Evolutionary conservation across 2,329 filamentous ascomycete genomes (phyloP).

Genomic region (Phaeoacremonium minimum): DNA sequence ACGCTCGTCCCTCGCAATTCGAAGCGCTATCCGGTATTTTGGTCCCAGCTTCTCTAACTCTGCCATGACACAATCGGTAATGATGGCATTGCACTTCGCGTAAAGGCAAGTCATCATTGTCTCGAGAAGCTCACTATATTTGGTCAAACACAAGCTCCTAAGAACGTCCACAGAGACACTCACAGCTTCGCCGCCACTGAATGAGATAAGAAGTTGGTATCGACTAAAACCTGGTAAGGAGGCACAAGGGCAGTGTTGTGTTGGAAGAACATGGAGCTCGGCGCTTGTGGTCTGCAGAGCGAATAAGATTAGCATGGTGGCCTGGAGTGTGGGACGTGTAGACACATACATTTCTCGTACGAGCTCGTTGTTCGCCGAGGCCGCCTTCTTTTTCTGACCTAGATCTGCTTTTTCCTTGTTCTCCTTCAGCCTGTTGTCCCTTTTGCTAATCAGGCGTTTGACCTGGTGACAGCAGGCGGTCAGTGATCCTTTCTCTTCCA

Average conservation of each 20-base stretch:
- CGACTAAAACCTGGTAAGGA: conserved; percentile 74
- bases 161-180: conserved; percentile 45
- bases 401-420: conserved; percentile 66
- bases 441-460: conserved; percentile 78
- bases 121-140: conserved; percentile 9
- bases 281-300: conserved; percentile 59
- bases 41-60: conserved; percentile 79
- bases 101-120: conserved; percentile 89
- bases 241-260: conserved; percentile 84
- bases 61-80: conserved; percentile 66
- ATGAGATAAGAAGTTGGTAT: conserved; percentile 89
- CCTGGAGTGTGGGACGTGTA: not conserved
- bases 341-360: conserved; percentile 64
- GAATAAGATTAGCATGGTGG: not conserved
- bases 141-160: not conserved
- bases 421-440: conserved; percentile 77
- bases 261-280: conserved; percentile 81
- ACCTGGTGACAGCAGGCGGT: conserved; percentile 51
- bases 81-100: conserved; percentile 84
- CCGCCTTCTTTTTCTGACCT: conserved; percentile 54
- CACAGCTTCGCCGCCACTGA: conserved; percentile 90
- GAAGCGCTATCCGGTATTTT: conserved; percentile 81
- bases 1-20: conserved; percentile 83
- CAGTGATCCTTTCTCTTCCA: too few relatives aligned
- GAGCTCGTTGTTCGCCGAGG: conserved; percentile 51